A percentile compares a stretch with the other conserved stretches of the same genome.
Evolutionary conservation across 2,329 filamentous ascomycete genomes (phyloP).

Genomic region (Ascosphaera apis): DNA sequence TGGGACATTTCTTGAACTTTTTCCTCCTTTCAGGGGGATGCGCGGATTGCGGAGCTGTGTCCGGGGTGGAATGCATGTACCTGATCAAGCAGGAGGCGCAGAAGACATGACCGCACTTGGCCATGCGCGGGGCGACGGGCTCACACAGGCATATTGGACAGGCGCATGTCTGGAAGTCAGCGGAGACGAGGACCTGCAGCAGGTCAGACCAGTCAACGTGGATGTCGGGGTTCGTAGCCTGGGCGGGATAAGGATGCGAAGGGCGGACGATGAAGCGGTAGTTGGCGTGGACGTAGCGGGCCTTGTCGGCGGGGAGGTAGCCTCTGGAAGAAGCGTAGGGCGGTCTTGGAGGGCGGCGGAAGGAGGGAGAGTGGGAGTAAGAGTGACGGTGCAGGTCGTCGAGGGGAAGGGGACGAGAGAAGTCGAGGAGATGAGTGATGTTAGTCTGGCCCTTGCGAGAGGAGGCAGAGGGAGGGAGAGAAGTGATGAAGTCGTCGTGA

Average conservation of each 20-base stretch:
- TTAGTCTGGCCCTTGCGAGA: constrained; percentile 82
- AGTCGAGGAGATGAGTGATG: constrained; percentile 92
- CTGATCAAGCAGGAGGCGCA: constrained; percentile 81
- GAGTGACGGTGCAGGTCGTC: constrained; percentile 31
- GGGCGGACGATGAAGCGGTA: constrained; percentile 92
- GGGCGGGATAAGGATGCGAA: constrained; percentile 50
- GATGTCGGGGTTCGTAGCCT: constrained; percentile 68
- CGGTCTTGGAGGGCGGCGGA: constrained; percentile 60
- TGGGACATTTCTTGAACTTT: constrained; percentile 65
- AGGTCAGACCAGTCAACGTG: constrained; percentile 73
- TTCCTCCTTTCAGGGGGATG: constrained; percentile 36
- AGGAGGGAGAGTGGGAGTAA: constrained; percentile 32
- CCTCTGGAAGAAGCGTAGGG: constrained; percentile 69
- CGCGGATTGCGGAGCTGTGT: neutral
- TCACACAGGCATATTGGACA: constrained; percentile 90
- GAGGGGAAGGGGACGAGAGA: constrained; percentile 54
- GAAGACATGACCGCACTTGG: constrained; percentile 91
- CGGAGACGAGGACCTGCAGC: constrained; percentile 73
- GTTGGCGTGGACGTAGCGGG: constrained; percentile 79
- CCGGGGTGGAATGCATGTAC: constrained; percentile 57
- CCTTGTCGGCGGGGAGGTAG: constrained; percentile 77
- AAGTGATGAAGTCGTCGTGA: too few relatives aligned
- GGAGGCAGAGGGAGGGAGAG: too few relatives aligned
- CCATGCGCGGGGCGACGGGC: constrained; percentile 87
- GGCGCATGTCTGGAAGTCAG: constrained; percentile 65